Percentiles rank a stretch among this genome's conserved stretches.
phyloP scores from a whole-genome alignment of 139 green algal genomes.

The Coelastrella sp. region DNA sequence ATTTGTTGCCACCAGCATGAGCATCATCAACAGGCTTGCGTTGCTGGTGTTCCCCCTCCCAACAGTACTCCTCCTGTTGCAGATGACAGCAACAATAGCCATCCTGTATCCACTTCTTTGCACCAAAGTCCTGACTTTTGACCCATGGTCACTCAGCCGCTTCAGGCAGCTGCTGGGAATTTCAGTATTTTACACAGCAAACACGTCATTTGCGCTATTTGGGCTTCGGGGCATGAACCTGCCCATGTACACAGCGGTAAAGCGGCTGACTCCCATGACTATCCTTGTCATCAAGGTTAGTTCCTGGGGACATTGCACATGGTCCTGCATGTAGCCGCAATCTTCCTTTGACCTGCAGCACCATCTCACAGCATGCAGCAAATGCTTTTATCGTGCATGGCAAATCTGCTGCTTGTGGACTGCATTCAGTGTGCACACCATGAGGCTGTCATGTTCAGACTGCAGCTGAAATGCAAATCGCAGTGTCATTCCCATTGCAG shows the following conservation, averaged over 20 bases:
- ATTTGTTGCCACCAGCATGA: conserved; percentile 55
- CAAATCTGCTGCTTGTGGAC: too few species aligned
- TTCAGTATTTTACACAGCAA: conserved; percentile 57
- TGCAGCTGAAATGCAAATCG: too few species aligned
- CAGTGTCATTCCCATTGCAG: conserved; percentile 2
- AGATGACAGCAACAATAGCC: conserved; percentile 53
- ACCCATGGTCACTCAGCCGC: neutral
- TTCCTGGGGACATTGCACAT: neutral
- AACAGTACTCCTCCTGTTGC: conserved; percentile 53
- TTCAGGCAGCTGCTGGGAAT: conserved; percentile 50
- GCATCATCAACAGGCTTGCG: conserved; percentile 57
- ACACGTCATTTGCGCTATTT: conserved; percentile 63
- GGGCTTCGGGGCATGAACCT: conserved; percentile 66
- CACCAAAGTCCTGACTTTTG: neutral
- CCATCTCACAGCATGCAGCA: too few species aligned
- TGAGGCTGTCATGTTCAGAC: too few species aligned
- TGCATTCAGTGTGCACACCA: too few species aligned
- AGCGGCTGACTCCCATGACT: conserved; percentile 73
- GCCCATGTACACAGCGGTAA: conserved; percentile 71
- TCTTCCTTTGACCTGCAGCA: too few species aligned
- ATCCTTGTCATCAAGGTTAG: conserved; percentile 68
- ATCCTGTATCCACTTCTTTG: conserved; percentile 45
- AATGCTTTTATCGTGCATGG: too few species aligned
- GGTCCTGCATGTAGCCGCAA: too few species aligned
- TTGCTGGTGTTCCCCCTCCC: conserved; percentile 51